Evolutionary conservation across 2,329 filamentous ascomycete genomes (phyloP), one percentile per base, ranked within the genome.

Genomic region (Blastomyces parvus): DNA sequence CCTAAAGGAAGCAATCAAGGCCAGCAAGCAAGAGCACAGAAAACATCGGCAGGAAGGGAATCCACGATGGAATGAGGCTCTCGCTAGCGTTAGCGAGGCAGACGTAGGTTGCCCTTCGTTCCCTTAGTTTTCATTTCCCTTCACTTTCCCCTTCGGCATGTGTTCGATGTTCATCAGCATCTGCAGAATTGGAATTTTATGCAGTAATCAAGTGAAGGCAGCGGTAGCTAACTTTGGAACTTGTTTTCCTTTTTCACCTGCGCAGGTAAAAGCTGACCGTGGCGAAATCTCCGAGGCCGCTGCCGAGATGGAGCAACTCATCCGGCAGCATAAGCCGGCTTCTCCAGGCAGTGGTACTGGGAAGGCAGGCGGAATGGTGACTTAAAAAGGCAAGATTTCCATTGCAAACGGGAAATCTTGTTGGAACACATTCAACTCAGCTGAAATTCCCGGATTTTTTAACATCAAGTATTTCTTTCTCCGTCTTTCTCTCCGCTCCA

Each of bases 81-180:
- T 95, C 59, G 89, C 90, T 2, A 89, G 86, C 59, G 85, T 90
- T 76, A 89, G 87, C 75, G 90, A 95, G 80, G 88, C 89, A 74
- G 85, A 84, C 69, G 81, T 94, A 77, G 67, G 82, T 76, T 1
- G 17, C 7, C 48, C 27, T 13, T 33, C 19, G 14, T n/a, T 17
- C n/a, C 19, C 46, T 14, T 44, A n/a, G 5, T 9, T 44, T 19
- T 27, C 42, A 44, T 59, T 17, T 60, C 13, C 59, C 8, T 56
- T 50, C 50, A 42, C 33, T 14, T 17, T 60, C 11, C 59, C 8
- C 53, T 50, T 42, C 44, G 27, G 3, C 3, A 11, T 14, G 7
- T 50, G 40, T 3, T 50, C 48, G 22, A 50, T 27, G 22, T 50
- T 53, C 33, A 3, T 7, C 30, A 22, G 33, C 33, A 1, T 8